phyloP scores from a whole-genome alignment of 2,329 filamentous ascomycete genomes.

The Pestalotiopsis fici region DNA sequence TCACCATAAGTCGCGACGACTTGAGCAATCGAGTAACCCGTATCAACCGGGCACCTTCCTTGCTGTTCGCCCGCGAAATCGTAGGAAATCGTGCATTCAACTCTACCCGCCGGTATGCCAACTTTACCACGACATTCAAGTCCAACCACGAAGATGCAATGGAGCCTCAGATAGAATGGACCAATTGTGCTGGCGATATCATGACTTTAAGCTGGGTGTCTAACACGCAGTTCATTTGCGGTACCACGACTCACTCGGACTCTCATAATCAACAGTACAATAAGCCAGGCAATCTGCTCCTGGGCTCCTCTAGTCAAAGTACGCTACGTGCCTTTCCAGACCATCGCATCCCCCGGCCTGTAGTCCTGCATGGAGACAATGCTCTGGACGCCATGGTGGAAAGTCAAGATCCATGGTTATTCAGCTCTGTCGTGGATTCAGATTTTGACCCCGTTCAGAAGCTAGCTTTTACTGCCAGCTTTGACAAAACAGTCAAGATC shows the following conservation, averaged over 20 bases:
- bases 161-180: slow-evolving; percentile 54
- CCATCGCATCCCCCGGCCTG: slow-evolving; percentile 57
- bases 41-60: slow-evolving; percentile 33
- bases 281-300: slow-evolving; percentile 61
- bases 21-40: slow-evolving; percentile 26
- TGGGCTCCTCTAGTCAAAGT: slow-evolving; percentile 47
- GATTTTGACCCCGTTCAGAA: slow-evolving; percentile 50
- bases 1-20: slow-evolving; percentile 34
- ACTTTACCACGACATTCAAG: slow-evolving; percentile 46
- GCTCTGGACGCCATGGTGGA: slow-evolving; percentile 56
- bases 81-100: slow-evolving; percentile 45
- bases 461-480: slow-evolving; percentile 60
- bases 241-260: slow-evolving; percentile 64
- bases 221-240: slow-evolving; percentile 56
- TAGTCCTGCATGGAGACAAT: slow-evolving; percentile 56
- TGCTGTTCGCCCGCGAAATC: slow-evolving; percentile 52
- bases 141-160: slow-evolving; percentile 53
- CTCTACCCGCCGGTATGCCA: slow-evolving; percentile 38
- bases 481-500: slow-evolving; percentile 61
- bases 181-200: slow-evolving; percentile 63
- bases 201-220: slow-evolving; percentile 60
- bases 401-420: slow-evolving; percentile 64
- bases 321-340: slow-evolving; percentile 54
- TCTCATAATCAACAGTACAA: slow-evolving; percentile 67
- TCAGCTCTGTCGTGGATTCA: slow-evolving; percentile 63